A percentile compares a stretch with the other conserved stretches of the same genome.
Conservation (phyloP, 257 asterid species). For the Scutellaria baicalensis region DNA sequence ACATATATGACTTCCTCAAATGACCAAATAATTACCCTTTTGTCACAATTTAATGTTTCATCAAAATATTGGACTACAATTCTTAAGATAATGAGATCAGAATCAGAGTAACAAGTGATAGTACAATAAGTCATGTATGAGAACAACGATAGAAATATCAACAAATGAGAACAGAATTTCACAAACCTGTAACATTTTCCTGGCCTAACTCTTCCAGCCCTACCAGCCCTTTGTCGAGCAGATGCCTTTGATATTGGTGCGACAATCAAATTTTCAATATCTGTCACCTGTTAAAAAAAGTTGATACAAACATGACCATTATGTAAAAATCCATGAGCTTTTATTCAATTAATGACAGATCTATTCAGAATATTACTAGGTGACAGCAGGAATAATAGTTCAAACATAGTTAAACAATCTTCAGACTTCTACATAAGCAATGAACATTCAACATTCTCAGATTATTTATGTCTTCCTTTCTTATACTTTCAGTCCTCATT, state of each 20-base stretch:
- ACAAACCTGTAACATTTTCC: conserved; percentile 93
- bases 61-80: not conserved
- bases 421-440: not conserved
- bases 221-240: conserved; percentile 95
- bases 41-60: not conserved
- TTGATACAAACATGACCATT: conserved; percentile 5
- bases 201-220: conserved; percentile 97
- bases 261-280: conserved; percentile 84
- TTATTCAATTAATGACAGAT: not conserved
- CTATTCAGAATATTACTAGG: not conserved
- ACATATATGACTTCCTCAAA: not conserved
- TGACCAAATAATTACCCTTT: not conserved
- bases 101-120: not conserved
- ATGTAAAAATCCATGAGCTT: not conserved
- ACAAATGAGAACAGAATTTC: not conserved
- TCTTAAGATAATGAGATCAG: not conserved
- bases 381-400: not conserved
- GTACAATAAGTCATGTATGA: not conserved
- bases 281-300: conserved; percentile 58
- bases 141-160: not conserved
- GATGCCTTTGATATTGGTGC: conserved; percentile 96
- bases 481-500: not conserved
- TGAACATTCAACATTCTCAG: not conserved
- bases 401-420: not conserved
- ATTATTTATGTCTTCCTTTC: not conserved